Percentiles rank a stretch among this genome's conserved stretches.
phyloP scores from a whole-genome alignment of 768 basidiomycete species.

The Mrakia blollopis region DNA sequence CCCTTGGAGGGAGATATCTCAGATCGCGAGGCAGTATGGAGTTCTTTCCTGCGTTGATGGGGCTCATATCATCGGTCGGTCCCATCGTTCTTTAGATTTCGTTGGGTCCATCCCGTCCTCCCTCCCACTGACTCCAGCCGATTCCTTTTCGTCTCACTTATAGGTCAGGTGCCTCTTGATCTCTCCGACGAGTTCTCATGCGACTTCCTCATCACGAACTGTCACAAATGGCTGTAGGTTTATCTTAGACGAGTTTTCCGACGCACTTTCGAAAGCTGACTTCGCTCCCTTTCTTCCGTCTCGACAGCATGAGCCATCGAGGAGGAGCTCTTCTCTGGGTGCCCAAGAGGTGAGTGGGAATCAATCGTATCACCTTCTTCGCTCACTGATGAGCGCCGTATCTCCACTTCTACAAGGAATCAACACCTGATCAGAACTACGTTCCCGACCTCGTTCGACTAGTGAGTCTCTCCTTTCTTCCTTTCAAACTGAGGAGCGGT shows the following conservation, averaged over 20 bases:
- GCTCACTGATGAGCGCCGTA: not conserved
- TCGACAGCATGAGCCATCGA: slow-evolving; percentile 16
- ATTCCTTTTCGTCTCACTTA: not conserved
- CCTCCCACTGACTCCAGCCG: not conserved
- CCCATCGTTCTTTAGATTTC: not conserved
- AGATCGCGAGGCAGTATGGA: slow-evolving; percentile 59
- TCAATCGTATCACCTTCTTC: not conserved
- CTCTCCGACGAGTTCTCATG: slow-evolving; percentile 19
- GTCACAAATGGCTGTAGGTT: slow-evolving; percentile 29
- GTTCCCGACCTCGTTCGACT: slow-evolving; percentile 25
- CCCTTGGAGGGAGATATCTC: slow-evolving; percentile 68
- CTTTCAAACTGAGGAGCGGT: no score
- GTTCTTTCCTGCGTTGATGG: slow-evolving; percentile 69
- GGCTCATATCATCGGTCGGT: slow-evolving; percentile 66
- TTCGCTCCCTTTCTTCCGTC: no score
- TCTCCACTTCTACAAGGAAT: not conserved
- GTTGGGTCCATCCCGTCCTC: not conserved
- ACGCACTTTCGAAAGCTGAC: no score
- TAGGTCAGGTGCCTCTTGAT: slow-evolving; percentile 27
- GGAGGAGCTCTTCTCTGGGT: slow-evolving; percentile 30
- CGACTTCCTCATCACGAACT: slow-evolving; percentile 28
- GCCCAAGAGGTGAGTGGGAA: not conserved
- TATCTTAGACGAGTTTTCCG: not conserved
- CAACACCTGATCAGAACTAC: slow-evolving; percentile 11
- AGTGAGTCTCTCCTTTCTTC: slow-evolving; percentile 16